These are phyloP conservation scores for Colletotrichum cereale DNA, from an alignment of 2,329 filamentous ascomycete species.

Conservation along the genomic window DNA sequence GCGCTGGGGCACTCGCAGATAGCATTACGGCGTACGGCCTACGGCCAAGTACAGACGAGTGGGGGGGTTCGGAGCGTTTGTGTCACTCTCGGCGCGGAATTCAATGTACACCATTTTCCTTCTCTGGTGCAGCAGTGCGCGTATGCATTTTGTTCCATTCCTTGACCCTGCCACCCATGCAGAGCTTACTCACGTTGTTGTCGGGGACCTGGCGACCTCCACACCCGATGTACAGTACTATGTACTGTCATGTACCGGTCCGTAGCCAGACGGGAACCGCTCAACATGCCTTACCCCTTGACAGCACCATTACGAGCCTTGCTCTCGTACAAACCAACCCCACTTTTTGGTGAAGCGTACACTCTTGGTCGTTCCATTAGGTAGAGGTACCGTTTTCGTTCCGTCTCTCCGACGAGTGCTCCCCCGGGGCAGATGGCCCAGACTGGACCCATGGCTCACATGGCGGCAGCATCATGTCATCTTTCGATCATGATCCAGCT, in stretches of 20 bases:
- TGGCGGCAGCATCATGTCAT: conserved; percentile 34
- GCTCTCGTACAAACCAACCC: conserved; percentile 24
- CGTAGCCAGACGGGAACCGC: conserved; percentile 26
- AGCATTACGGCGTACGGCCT: conserved; percentile 3
- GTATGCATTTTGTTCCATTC: conserved; percentile 1
- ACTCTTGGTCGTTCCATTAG: conserved; percentile 21
- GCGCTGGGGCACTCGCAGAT: background rate
- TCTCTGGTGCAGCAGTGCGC: background rate
- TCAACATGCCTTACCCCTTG: conserved; percentile 36
- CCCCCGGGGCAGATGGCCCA: conserved; percentile 26
- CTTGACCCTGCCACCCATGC: conserved; percentile 30
- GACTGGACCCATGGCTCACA: conserved; percentile 27
- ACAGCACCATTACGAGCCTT: conserved; percentile 36
- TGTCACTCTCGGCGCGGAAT: conserved; percentile 19
- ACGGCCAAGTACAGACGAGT: conserved; percentile 25
- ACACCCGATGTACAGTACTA: conserved; percentile 36
- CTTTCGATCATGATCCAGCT: conserved; percentile 25
- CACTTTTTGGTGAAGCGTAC: conserved; percentile 22
- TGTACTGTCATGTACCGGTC: conserved; percentile 34
- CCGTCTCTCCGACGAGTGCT: conserved; percentile 21
- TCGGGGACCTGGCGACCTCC: conserved; percentile 37
- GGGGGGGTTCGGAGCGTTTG: conserved; percentile 25
- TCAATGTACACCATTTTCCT: background rate
- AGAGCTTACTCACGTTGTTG: conserved; percentile 38
- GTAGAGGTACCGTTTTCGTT: conserved; percentile 17